These are phyloP conservation scores for Durusdinium trenchii DNA, from an alignment of 73 alveolate genomes.

Conservation along the genomic window DNA sequence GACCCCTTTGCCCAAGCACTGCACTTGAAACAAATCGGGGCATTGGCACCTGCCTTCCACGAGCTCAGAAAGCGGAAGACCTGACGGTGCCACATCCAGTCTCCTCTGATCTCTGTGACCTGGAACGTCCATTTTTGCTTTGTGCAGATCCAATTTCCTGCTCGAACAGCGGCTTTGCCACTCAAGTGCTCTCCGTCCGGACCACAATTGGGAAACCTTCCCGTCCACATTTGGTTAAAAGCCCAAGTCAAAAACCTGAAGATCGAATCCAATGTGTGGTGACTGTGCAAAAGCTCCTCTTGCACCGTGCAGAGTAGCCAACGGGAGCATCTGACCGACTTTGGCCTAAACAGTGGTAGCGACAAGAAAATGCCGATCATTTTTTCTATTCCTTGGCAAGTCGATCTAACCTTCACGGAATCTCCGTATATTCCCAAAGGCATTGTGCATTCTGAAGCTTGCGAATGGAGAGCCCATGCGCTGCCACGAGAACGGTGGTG, in stretches of 20 bases:
- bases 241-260: not conserved
- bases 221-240: not conserved
- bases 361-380: not conserved
- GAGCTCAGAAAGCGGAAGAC: not conserved
- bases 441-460: not conserved
- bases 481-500: not conserved
- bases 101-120: conserved; percentile 3
- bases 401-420: not conserved
- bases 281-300: not conserved
- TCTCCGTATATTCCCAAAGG: not conserved
- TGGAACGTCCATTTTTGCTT: not conserved
- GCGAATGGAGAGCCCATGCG: conserved; percentile 1
- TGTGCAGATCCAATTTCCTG: not conserved
- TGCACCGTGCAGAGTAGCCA: not conserved
- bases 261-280: not conserved
- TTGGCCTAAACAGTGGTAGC: not conserved
- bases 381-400: not conserved
- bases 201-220: not conserved
- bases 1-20: not conserved
- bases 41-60: not conserved
- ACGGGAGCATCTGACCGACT: not conserved
- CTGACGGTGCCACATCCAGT: not conserved
- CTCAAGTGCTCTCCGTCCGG: not conserved
- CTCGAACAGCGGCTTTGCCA: not conserved
- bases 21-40: not conserved